A percentile compares a stretch with the other conserved stretches of the same genome.
Conservation (phyloP, 2,329 filamentous ascomycete genomes). For the Sarocladiaceae sp. region DNA sequence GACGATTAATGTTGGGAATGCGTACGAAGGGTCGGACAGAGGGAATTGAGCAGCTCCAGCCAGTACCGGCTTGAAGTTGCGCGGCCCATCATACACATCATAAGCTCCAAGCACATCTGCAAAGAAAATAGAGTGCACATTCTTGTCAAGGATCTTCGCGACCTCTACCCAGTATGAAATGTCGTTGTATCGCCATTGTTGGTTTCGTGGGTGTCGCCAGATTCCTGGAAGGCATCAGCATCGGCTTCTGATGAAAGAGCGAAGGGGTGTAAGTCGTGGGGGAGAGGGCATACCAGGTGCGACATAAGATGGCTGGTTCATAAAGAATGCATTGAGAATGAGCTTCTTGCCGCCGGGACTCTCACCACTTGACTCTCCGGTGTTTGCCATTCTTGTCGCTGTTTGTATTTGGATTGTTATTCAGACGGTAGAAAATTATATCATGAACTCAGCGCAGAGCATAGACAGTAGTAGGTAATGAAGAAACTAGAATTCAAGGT, state of each 20-base stretch:
- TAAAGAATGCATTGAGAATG: conserved; percentile 17
- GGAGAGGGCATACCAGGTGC: conserved; percentile 7
- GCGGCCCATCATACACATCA: conserved; percentile 20
- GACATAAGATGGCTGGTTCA: conserved; percentile 16
- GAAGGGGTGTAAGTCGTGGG: neutral
- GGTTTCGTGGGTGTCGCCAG: conserved; percentile 18
- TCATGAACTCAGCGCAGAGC: no score
- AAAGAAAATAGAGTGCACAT: conserved; percentile 47
- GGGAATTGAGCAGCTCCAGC: conserved; percentile 36
- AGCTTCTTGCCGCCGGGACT: conserved; percentile 13
- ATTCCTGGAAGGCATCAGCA: conserved; percentile 11
- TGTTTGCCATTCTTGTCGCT: no score
- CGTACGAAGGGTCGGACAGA: conserved; percentile 32
- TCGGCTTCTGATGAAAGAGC: no score
- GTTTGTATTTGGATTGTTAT: no score
- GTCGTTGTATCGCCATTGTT: conserved; percentile 17
- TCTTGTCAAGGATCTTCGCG: conserved; percentile 42
- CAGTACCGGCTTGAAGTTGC: conserved; percentile 19
- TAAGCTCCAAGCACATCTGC: conserved; percentile 44
- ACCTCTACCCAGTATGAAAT: conserved; percentile 39
- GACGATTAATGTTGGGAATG: neutral
- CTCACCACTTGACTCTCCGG: no score
- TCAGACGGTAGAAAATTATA: no score
- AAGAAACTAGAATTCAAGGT: no score
- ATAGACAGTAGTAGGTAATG: no score